phyloP scores from a whole-genome alignment of 345 rosid species.

The Fremontodendron californicum region DNA sequence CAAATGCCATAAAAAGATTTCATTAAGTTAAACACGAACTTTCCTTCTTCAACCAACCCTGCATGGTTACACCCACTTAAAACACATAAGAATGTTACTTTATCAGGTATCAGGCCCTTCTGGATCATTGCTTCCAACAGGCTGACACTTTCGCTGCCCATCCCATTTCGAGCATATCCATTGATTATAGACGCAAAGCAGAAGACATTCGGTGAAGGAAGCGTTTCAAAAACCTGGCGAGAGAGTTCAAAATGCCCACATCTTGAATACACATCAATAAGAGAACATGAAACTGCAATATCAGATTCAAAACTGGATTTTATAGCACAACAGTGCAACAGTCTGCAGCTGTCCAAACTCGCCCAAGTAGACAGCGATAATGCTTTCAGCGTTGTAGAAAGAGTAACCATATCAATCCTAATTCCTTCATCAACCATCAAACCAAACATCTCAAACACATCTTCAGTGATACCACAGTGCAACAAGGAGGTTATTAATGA shows the following conservation, averaged over 20 bases:
- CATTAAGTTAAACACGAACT: slow-evolving; percentile 41
- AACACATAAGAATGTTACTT: slow-evolving; percentile 63
- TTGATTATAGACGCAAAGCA: slow-evolving; percentile 67
- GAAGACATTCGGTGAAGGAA: slow-evolving; percentile 54
- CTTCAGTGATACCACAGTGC: slow-evolving; percentile 49
- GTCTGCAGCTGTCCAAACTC: slow-evolving; percentile 37
- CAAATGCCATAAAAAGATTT: slow-evolving; percentile 40
- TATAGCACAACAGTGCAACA: slow-evolving; percentile 58
- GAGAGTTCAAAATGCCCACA: slow-evolving; percentile 57
- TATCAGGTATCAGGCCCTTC: slow-evolving; percentile 56
- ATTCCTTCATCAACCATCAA: slow-evolving; percentile 71
- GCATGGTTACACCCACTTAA: slow-evolving; percentile 71
- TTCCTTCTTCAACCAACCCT: slow-evolving; percentile 74
- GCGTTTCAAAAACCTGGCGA: slow-evolving; percentile 39
- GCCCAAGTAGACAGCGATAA: slow-evolving; percentile 39
- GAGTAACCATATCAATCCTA: slow-evolving; percentile 61
- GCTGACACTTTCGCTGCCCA: slow-evolving; percentile 60
- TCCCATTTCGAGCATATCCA: slow-evolving; percentile 58
- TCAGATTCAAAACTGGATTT: slow-evolving; percentile 54
- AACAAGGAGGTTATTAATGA: slow-evolving; percentile 66
- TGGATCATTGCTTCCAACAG: slow-evolving; percentile 52
- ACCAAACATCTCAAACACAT: slow-evolving; percentile 63
- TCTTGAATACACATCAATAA: slow-evolving; percentile 65
- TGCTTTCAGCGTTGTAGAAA: slow-evolving; percentile 63
- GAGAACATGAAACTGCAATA: slow-evolving; percentile 64